Evolutionary conservation across 1,284 basidiomycete genomes (phyloP), one percentile per base, ranked within the genome.

Genomic region (Filobasidium uniguttulatum): DNA sequence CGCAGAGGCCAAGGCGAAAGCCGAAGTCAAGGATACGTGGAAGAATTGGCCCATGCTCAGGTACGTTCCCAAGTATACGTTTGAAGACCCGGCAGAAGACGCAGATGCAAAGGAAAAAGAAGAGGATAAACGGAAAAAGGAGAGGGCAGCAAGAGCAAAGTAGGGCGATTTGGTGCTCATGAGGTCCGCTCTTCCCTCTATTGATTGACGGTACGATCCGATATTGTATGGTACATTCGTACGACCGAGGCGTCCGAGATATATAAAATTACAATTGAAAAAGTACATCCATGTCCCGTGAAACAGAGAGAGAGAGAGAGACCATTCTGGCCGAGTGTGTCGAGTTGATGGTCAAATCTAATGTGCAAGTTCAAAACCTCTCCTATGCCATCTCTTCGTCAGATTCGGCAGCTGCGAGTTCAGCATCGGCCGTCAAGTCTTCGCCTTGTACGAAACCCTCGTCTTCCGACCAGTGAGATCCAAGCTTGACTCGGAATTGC

Each of bases 381-480:
- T n/a, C n/a, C n/a, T n/a, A 33, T 10, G 31, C 31, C 31, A 33
- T 33, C 33, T 48, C 44, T 26, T 28, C 12, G 26, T 38, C 43
- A 25, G 47, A 29, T 20, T 12, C 26, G 20, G 41, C 47, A n/a
- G 17, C 46, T 14, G 30, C 28, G 17, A 20, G 22, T 35, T 47
- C 48, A 5, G 31, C 48, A 19, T 50, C 48, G 15, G 40, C 33
- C 10, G 40, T 37, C 20, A 52, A 28, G 26, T 52, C 50, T 22
- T 74, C 71, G 22, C 87, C 79, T 59, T 80, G 73, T 3, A 67
- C 63, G 52, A 65, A 70, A 8, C 83, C 84, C 14, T 73, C 79
- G 47, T 72, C 74, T 49, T 83, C 77, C 55, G 82, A 79, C 85
- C 86, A 91, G 56, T 82, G 72, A 28, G 79, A 78, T 41, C 80